Evolutionary conservation across 2,329 filamentous ascomycete species (phyloP), one percentile per base, ranked within the genome.

Genomic region (Ophiostoma piceae): DNA sequence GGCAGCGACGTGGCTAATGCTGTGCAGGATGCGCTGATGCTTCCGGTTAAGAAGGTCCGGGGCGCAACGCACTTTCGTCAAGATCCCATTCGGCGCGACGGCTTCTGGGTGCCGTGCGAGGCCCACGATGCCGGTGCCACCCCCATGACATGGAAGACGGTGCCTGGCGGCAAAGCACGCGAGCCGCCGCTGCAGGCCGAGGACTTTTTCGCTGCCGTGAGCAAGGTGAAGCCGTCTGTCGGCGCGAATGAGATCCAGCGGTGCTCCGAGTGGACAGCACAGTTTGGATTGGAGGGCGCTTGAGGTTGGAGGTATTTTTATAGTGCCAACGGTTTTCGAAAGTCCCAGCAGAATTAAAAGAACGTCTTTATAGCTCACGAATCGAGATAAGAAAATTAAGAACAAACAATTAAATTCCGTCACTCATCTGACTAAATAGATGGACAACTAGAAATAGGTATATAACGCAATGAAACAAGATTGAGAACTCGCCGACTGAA

Each of bases 401-500:
- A 57, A 26, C 51, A 57, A 62, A 32, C 26, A 35, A 62, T 41
- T 22, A 41, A 12, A 22, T 39, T 65, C 19, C 35, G 35, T 37
- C 32, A 39, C 35, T 39, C 19, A 65, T 65, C 62, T 64, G 11
- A 19, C 29, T 62, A 35, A 26, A 64, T 35, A 35, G 57, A 47
- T 41, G n/a, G 22, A 32, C 37, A 47, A 43, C 39, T 41, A 43
- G 16, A 43, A 41, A 66, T 43, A 66, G 65, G 65, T 66, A 66
- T 66, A 66, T 47, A 66, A 66, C 65, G 65, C 65, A 66, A 47
- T 43, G 7, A 47, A n/a, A 47, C 43, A 47, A 47, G 5, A 47
- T 47, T 19, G 16, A n/a, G 43, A 66, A 32, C 65, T 41, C 39
- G 65, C 65, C 65, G 19, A 26, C 35, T 29, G 22, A 66, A 29